Evolutionary conservation across 1,284 basidiomycete genomes (phyloP).

Genomic region (Cryptococcus sp.): DNA sequence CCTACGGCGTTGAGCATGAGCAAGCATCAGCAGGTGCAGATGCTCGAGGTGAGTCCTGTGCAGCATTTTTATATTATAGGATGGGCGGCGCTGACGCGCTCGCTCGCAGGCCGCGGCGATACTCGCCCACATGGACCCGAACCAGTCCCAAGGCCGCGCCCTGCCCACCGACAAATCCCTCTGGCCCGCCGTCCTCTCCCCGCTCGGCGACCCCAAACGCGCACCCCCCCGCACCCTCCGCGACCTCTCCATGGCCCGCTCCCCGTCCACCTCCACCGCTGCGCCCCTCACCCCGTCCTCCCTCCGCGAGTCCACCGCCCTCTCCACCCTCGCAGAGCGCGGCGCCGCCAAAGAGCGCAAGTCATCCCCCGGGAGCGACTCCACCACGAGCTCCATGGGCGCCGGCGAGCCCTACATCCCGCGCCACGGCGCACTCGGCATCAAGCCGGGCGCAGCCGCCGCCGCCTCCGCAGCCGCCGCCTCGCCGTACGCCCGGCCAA

Average conservation of each 20-base stretch:
- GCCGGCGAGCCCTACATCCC: slow-evolving; percentile 26
- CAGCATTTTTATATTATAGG: neutral
- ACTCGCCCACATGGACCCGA: slow-evolving; percentile 69
- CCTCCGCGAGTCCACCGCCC: slow-evolving; percentile 28
- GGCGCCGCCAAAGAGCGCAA: slow-evolving; percentile 27
- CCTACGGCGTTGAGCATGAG: slow-evolving; percentile 88
- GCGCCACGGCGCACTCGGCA: slow-evolving; percentile 4
- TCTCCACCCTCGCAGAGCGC: slow-evolving; percentile 18
- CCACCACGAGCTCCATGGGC: slow-evolving; percentile 44
- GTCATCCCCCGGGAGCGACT: slow-evolving; percentile 40
- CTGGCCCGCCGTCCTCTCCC: slow-evolving; percentile 57
- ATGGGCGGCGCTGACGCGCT: neutral
- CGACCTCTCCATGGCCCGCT: slow-evolving; percentile 43
- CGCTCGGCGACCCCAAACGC: slow-evolving; percentile 34
- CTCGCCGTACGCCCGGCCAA: slow-evolving; percentile 2
- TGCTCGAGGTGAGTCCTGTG: slow-evolving; percentile 68
- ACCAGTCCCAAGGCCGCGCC: slow-evolving; percentile 62
- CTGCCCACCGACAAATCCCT: slow-evolving; percentile 88
- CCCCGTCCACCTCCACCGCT: slow-evolving; percentile 31
- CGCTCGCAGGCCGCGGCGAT: slow-evolving; percentile 82
- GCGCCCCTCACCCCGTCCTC: slow-evolving; percentile 42
- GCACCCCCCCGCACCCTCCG: slow-evolving; percentile 31
- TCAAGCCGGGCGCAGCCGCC: neutral
- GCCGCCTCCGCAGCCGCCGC: slow-evolving; percentile 2
- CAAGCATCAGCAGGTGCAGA: slow-evolving; percentile 97